Conservation (phyloP, 2,329 filamentous ascomycete species). For the Diaporthe aspalathi region DNA sequence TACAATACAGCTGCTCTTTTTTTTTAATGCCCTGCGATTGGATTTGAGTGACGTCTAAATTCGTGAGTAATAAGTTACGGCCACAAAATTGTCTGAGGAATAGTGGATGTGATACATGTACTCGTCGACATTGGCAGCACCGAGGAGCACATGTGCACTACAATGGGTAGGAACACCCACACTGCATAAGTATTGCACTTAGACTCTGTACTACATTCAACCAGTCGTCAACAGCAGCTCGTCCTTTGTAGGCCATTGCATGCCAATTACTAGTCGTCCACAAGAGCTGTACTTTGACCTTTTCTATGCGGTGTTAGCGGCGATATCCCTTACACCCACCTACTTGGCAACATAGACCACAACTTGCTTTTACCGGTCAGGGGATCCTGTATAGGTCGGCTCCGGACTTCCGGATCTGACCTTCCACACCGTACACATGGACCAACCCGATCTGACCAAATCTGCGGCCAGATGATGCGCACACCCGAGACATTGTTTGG, state of each 20-base stretch:
- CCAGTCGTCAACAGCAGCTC: neutral
- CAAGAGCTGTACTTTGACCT: too few relatives aligned
- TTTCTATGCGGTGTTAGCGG: too few relatives aligned
- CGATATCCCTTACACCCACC: neutral
- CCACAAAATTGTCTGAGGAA: neutral
- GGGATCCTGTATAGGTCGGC: constrained; percentile 14
- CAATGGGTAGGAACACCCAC: too few relatives aligned
- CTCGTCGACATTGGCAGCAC: neutral
- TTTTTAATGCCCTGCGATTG: too few relatives aligned
- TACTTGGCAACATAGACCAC: neutral
- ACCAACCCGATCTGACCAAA: constrained; percentile 28
- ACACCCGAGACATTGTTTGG: constrained; percentile 27
- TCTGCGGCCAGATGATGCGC: constrained; percentile 29
- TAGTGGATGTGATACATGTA: too few relatives aligned
- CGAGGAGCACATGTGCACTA: neutral
- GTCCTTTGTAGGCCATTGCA: neutral
- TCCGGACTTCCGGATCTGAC: constrained; percentile 30
- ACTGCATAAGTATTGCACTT: too few relatives aligned
- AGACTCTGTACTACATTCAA: neutral
- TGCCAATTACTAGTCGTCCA: too few relatives aligned
- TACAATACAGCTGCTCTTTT: too few relatives aligned
- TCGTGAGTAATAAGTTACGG: too few relatives aligned
- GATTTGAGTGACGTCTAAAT: neutral
- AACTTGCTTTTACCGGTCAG: constrained; percentile 10
- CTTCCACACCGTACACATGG: constrained; percentile 26